Evolutionary conservation across 2,329 filamentous ascomycete species (phyloP).

Genomic region (Teratosphaeria nubilosa): DNA sequence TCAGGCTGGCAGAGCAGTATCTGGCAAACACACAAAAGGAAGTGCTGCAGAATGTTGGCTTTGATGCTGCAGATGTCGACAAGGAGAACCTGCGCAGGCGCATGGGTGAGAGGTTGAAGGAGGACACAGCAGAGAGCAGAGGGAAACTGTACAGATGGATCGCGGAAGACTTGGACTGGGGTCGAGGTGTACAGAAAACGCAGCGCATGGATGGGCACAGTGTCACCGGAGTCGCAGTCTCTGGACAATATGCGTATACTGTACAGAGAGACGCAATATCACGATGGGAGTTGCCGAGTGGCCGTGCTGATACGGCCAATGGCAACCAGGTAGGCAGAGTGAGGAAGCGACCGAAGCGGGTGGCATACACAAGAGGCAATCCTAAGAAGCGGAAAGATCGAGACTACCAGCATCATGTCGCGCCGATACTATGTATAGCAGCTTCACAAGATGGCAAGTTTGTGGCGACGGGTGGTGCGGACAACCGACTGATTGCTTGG

Average conservation of each 20-base stretch:
- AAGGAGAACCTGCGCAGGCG: constrained; percentile 68
- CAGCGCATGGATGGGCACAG: constrained; percentile 68
- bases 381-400: constrained; percentile 51
- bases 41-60: constrained; percentile 62
- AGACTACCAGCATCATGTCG: constrained; percentile 72
- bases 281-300: constrained; percentile 76
- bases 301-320: constrained; percentile 2
- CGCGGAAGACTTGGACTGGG: constrained; percentile 60
- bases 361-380: constrained; percentile 54
- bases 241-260: constrained; percentile 75
- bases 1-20: constrained; percentile 84
- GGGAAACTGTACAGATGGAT: constrained; percentile 79
- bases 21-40: constrained; percentile 81
- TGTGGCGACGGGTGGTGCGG: constrained; percentile 79
- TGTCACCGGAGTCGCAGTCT: constrained; percentile 70
- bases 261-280: constrained; percentile 78
- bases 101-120: constrained; percentile 62
- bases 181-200: constrained; percentile 41
- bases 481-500: constrained; percentile 80
- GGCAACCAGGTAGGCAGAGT: constrained; percentile 14
- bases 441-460: constrained; percentile 84
- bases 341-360: constrained; percentile 48
- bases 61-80: constrained; percentile 90
- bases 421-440: constrained; percentile 70
- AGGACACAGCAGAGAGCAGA: constrained; percentile 86